Base-by-base conservation (phyloP, 2,329 filamentous ascomycete species). In the Ambrosiella xylebori region DNA sequence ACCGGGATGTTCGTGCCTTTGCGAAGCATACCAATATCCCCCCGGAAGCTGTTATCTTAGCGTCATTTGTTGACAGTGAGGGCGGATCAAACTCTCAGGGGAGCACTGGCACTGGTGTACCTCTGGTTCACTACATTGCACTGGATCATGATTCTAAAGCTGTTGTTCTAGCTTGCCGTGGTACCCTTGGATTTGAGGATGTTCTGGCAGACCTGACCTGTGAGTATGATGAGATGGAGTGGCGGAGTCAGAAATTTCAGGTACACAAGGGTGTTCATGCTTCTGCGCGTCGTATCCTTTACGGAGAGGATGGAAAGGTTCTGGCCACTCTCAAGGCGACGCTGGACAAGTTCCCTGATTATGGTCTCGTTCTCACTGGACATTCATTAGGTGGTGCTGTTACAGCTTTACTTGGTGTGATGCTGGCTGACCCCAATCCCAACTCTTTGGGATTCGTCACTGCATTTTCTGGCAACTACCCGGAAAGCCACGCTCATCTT, bases 251-350 rank as follows among this genome's bases (percentile, higher is more conserved):
- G 59, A 70, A 71, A 1, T 86, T 85, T 71, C 80, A 83, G 62
- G 84, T 87, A 0, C 84, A 88, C 68, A 86, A 86, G 66, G 84
- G 84, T 12, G 81, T 88, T 57, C 82, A 86, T 65, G 82, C 84
- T 0, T 86, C 84, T 1, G 84, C 84, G 3, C 75, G 78, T 17
- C 77, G 84, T 9, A 73, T 88, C 0, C 70, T 88, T 0, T 83
- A 82, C 64, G 82, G 83, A 7, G 80, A 77, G 52, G 82, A 85
- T 54, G 81, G 82, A 0, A 74, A 79, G 35, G 81, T 88, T 1
- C 73, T 88, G 61, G 72, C 79, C 49, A 86, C 81, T 0, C 75
- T 88, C 15, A 78, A 79, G 64, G 76, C 80, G 36, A 82, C 83
- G 0, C 70, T 88, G 1, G 76, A 82, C 44, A 79, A 83, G 63